Base-by-base conservation (phyloP, 1,139 yeast genomes). In the Candida labiduridarum region DNA sequence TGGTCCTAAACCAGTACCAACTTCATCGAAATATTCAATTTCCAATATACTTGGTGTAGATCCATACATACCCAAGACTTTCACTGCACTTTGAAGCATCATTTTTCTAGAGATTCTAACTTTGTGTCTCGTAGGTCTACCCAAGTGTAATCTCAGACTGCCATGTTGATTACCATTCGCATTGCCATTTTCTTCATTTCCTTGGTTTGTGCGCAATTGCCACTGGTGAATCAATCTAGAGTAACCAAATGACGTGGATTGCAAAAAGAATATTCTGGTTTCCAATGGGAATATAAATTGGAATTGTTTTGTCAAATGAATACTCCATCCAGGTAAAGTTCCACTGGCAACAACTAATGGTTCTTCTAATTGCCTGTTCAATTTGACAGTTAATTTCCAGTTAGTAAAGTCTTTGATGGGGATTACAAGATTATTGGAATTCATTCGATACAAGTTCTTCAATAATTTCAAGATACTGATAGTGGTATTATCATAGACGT, bases 1-100 rank as follows among this genome's bases (percentile, higher is more conserved):
- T 2, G 99, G 99, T 0, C 99, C 99, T 47, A 91, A 71, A 0
- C 99, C 99, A 1, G 97, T 87, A 11, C 99, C 99, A n/a, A 81
- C 97, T 64, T 94, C 99, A 59, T 87, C 92, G 57, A 80, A 85
- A 61, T 88, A 94, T 63, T 92, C 97, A 52, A 94, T 85, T 60
- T 94, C 98, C 44, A 94, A 71, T 7, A 89, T 76, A 36, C 91
- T 88, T 0, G 97, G 94, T 15, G 87, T 80, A 0, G 90, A 71
- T 0, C 96, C 96, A 65, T 90, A 87, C 49, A 83, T 72, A 40
- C 83, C 86, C 69, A 94, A 74, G 1, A 92, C 88, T 61, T 89
- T 89, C 44, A 88, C 69, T 0, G 96, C 96, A 57, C 96, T 87
- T 58, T 86, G 85, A 49, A 94, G 74, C 46, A 92, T 71, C 60